Conservation (phyloP, 1,284 basidiomycete genomes). For the Ustilago lituana region DNA sequence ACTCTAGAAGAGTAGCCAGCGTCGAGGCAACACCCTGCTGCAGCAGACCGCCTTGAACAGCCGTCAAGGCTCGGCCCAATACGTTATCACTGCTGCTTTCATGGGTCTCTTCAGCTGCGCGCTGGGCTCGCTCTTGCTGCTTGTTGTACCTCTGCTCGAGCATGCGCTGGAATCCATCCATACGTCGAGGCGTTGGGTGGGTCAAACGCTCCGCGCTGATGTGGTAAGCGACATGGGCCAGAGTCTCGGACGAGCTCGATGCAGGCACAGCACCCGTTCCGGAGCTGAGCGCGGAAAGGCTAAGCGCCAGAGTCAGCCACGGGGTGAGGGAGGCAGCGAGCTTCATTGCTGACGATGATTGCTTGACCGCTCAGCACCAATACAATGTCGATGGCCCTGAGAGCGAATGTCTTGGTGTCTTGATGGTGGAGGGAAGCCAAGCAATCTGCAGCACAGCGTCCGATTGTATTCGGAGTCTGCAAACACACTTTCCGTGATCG, state of each 20-base stretch:
- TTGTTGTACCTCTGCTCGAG: constrained; percentile 34
- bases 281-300: constrained; percentile 6
- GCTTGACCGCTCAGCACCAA: not conserved
- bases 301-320: constrained; percentile 27
- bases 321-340: constrained; percentile 21
- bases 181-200: constrained; percentile 35
- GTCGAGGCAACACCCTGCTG: constrained; percentile 18
- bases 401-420: too few relatives aligned
- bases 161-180: constrained; percentile 44
- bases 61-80: constrained; percentile 14
- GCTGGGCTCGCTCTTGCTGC: constrained; percentile 14
- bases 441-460: too few relatives aligned
- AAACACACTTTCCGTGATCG: too few relatives aligned
- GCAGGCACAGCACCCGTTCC: constrained; percentile 14
- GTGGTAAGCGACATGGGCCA: not conserved
- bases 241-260: not conserved
- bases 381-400: not conserved
- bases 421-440: too few relatives aligned
- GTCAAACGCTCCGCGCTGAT: constrained; percentile 42
- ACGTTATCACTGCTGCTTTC: not conserved
- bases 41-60: constrained; percentile 11
- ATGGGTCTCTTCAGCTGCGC: not conserved
- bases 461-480: too few relatives aligned
- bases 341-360: constrained; percentile 15
- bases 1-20: constrained; percentile 22